These are phyloP conservation scores for Lactifluus echinatus DNA, from an alignment of 768 basidiomycete species.

Conservation along the genomic window DNA sequence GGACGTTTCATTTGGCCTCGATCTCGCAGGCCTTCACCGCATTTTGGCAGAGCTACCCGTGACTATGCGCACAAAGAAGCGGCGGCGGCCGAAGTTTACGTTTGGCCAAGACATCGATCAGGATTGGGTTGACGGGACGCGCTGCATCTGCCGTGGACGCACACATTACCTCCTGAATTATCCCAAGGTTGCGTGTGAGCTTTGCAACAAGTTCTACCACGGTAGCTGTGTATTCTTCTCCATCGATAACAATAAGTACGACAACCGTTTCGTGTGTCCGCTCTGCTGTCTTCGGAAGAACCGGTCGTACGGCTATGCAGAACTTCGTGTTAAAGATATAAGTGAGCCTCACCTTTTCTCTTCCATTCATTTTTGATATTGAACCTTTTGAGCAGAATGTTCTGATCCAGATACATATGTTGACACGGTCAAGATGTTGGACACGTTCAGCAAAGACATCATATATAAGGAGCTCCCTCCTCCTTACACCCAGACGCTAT, in stretches of 20 bases:
- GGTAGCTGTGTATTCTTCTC: conserved; percentile 70
- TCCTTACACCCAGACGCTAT: conserved; percentile 58
- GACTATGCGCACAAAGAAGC: conserved; percentile 43
- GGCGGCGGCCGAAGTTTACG: conserved; percentile 52
- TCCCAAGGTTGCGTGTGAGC: conserved; percentile 57
- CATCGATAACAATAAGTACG: conserved; percentile 31
- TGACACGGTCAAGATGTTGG: conserved; percentile 64
- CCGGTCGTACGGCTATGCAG: conserved; percentile 60
- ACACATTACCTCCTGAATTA: conserved; percentile 51
- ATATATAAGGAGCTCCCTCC: conserved; percentile 58
- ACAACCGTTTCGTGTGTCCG: conserved; percentile 55
- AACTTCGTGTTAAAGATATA: conserved; percentile 61
- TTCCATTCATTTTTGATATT: background rate
- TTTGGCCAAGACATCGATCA: conserved; percentile 72
- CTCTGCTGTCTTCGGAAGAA: conserved; percentile 73
- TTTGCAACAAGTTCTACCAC: conserved; percentile 61
- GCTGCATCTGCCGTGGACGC: conserved; percentile 73
- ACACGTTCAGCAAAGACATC: conserved; percentile 62
- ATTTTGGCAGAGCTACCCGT: conserved; percentile 62
- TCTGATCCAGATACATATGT: conserved; percentile 53
- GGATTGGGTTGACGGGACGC: conserved; percentile 66
- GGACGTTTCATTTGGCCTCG: conserved; percentile 74
- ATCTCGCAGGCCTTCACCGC: conserved; percentile 75
- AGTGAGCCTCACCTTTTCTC: conserved; percentile 33
- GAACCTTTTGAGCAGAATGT: conserved; percentile 32